Evolutionary conservation across 1,284 basidiomycete species (phyloP), one percentile per base, ranked within the genome.

Genomic region (Trichosporon coremiiforme): DNA sequence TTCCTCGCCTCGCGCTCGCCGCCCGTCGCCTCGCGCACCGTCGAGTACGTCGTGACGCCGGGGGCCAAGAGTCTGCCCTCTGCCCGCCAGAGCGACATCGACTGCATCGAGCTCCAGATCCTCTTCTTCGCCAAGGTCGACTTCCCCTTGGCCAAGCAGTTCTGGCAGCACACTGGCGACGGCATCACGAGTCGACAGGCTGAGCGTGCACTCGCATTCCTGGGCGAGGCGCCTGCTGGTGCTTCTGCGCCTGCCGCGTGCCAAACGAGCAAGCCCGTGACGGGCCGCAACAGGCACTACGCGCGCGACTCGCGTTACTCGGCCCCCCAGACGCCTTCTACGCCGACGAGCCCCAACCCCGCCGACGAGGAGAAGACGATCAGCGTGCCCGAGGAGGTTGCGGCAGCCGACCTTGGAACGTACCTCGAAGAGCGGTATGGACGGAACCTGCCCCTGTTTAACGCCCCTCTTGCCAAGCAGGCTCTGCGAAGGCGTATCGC

Each of bases 141-240:
- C 3, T 91, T 89, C 75, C 79, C 87, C 0, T 79, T 91, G 4
- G 94, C 93, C 13, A 98, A 94, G 82, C 88, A 93, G 79, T 98
- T 95, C 82, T 98, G 96, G 95, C 95, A 98, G 78, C 95, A 98
- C 79, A 90, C 92, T 0, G 96, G 96, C 0, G 86, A 92, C 73
- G 95, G 95, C 0, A 90, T 99, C 66, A 93, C 91, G 1, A 95
- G 92, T 73, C 89, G 96, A 22, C 84, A 91, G 41, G 95, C 95
- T 1, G 94, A 96, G 69, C 86, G 89, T 66, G 94, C 91, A 75
- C 86, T 98, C 31, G 85, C 88, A 22, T 85, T 92, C 76, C 85
- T 94, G 6, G 85, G 85, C 12, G 84, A 85, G 73, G 74, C 78
- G 12, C 82, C 85, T 4, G 80, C 82, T 6, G 80, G 80, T 17